A percentile compares a stretch with the other conserved stretches of the same genome.
These are phyloP conservation scores for Sporothrix sp. DNA, from an alignment of 2,329 filamentous ascomycete genomes.

Conservation along the genomic window DNA sequence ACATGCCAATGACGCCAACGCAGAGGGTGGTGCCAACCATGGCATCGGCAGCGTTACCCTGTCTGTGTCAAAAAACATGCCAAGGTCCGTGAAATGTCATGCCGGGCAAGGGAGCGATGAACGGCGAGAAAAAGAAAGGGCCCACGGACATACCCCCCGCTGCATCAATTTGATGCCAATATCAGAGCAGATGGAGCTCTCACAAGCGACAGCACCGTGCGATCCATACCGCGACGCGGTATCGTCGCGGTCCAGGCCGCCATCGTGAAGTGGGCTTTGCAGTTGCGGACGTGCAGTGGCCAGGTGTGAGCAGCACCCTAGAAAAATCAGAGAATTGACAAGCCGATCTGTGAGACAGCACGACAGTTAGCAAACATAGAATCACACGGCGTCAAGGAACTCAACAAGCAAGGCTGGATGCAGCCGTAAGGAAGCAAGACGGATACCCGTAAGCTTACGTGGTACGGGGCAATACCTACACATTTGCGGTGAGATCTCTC, in stretches of 20 bases:
- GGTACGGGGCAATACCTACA: too few species aligned
- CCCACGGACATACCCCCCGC: conserved; percentile 33
- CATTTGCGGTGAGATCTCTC: too few species aligned
- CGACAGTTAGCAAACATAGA: too few species aligned
- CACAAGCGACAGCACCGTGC: conserved; percentile 58
- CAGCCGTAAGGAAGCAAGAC: too few species aligned
- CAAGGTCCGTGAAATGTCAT: background rate
- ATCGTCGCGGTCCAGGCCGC: background rate
- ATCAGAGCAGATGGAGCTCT: conserved; percentile 57
- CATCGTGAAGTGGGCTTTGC: conserved; percentile 10
- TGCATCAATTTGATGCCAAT: conserved; percentile 56
- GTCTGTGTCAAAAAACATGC: background rate
- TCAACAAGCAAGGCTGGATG: too few species aligned
- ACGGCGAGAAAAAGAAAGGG: too few species aligned
- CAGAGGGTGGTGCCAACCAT: conserved; percentile 66
- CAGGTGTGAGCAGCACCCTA: conserved; percentile 4
- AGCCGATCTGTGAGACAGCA: too few species aligned
- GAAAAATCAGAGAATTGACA: conserved; percentile 7
- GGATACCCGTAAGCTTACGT: too few species aligned
- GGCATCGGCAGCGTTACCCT: conserved; percentile 70
- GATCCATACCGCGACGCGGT: background rate
- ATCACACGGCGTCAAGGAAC: too few species aligned
- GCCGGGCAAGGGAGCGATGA: background rate
- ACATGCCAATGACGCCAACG: conserved; percentile 66
- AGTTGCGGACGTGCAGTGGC: conserved; percentile 1